Percentiles rank a stretch among this genome's conserved stretches.
These are phyloP conservation scores for Omphalea diandra DNA, from an alignment of 441 rosid species.

Conservation along the genomic window DNA sequence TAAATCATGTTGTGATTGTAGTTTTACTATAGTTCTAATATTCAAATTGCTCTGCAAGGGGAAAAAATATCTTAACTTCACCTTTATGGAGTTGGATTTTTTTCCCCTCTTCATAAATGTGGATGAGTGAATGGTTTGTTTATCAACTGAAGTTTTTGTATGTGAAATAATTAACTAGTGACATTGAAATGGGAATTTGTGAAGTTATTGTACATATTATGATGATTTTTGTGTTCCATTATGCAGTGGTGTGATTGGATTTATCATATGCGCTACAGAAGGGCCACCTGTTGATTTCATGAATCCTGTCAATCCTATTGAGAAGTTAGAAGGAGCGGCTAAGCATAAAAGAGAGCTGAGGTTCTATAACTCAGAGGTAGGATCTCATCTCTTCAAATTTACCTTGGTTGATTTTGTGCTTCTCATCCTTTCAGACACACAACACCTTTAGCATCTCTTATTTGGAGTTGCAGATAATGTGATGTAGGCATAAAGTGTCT, in stretches of 20 bases:
- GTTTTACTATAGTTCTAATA: background rate
- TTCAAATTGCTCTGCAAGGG: background rate
- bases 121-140: background rate
- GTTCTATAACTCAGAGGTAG: slow-evolving; percentile 85
- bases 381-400: background rate
- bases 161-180: background rate
- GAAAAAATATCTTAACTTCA: background rate
- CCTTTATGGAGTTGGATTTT: background rate
- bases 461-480: background rate
- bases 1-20: background rate
- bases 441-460: background rate
- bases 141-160: background rate
- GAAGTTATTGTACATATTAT: background rate
- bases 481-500: background rate
- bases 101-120: background rate
- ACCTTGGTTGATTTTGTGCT: slow-evolving; percentile 9
- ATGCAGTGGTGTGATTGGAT: slow-evolving; percentile 88
- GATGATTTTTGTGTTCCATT: slow-evolving; percentile 6
- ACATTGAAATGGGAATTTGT: background rate
- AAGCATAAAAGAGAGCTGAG: slow-evolving; percentile 63
- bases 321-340: slow-evolving; percentile 76
- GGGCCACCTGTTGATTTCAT: slow-evolving; percentile 81
- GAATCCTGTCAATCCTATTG: slow-evolving; percentile 93
- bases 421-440: background rate
- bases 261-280: slow-evolving; percentile 73